These are phyloP conservation scores for Plasmodium gaboni DNA, from an alignment of 169 alveolate genomes.

Conservation along the genomic window DNA sequence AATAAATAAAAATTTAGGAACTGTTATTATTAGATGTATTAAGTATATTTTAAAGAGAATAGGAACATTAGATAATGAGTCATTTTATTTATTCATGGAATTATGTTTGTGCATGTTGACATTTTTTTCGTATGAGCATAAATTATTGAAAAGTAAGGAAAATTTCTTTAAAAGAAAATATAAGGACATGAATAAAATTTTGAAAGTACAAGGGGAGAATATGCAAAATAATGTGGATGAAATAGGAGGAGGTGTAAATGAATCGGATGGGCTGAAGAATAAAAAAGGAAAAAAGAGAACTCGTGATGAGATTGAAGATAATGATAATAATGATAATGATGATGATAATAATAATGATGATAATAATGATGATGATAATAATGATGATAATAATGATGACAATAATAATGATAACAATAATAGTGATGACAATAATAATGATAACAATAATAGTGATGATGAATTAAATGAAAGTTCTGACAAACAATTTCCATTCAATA, in stretches of 20 bases:
- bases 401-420: not conserved
- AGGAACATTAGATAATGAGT: conserved; percentile 69
- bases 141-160: conserved; percentile 54
- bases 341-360: not conserved
- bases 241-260: not conserved
- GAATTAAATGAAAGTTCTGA: conserved; percentile 4
- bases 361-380: conserved; percentile 6
- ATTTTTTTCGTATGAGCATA: conserved; percentile 54
- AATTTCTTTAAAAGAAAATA: conserved; percentile 71
- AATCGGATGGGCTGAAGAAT: not conserved
- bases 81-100: conserved; percentile 70
- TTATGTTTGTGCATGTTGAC: conserved; percentile 54
- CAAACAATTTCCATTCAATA: not conserved
- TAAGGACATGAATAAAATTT: conserved; percentile 68
- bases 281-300: not conserved
- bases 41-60: conserved; percentile 58
- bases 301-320: not conserved
- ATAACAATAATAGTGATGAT: not conserved
- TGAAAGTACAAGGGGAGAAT: conserved; percentile 27
- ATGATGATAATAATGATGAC: not conserved
- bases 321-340: not conserved
- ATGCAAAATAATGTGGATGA: not conserved
- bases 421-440: not conserved
- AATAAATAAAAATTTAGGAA: conserved; percentile 73
- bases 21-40: conserved; percentile 68